Base-by-base conservation (phyloP, 495 filamentous ascomycete genomes). In the Penicillium psychrofluorescens region DNA sequence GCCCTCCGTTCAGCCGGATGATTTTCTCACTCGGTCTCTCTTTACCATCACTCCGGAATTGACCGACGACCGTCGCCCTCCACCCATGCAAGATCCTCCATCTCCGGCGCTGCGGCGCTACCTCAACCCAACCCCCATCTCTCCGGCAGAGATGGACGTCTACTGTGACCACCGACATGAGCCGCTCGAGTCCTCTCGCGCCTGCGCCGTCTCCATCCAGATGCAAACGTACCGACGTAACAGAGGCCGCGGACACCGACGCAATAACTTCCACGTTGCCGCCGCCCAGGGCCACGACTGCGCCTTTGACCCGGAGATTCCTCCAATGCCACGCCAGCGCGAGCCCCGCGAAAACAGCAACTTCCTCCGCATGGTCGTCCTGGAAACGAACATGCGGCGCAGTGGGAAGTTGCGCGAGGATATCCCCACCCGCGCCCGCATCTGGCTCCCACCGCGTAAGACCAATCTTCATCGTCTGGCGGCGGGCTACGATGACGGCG, bases 381-480 rank as follows among this genome's bases (percentile, higher is more conserved):
- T 96, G 55, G 92, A 98, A 66, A 95, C 95, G 85, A 87, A 91
- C 46, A 98, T 98, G 92, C 84, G 90, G 29, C 83, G 88, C 53
- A 77, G 74, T 36, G 92, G 92, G 36, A 97, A 98, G 66, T 68
- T 98, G 44, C 86, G 88, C 52, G 85, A 91, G 37, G 82, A 84
- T 37, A 79, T 80, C n/a, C 84, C 85, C 34, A 87, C 90, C 8
- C 78, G 83, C 40, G 92, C 92, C 33, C 80, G 80, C 46, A 80
- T 92, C 62, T 88, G 86, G 63, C 68, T 98, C n/a, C 91, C 91
- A 32, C 88, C 92, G 14, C 76, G 92, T 55, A 85, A 85, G 48
- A 62, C 47, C 29, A 64, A 42, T 34, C 54, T 47, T 13, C 44
- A 48, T 45, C 56, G 49, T 29, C 28, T 54, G 31, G 59, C 56